Base-by-base conservation (phyloP, 768 basidiomycete species). In the Mycena albidolilacea region DNA sequence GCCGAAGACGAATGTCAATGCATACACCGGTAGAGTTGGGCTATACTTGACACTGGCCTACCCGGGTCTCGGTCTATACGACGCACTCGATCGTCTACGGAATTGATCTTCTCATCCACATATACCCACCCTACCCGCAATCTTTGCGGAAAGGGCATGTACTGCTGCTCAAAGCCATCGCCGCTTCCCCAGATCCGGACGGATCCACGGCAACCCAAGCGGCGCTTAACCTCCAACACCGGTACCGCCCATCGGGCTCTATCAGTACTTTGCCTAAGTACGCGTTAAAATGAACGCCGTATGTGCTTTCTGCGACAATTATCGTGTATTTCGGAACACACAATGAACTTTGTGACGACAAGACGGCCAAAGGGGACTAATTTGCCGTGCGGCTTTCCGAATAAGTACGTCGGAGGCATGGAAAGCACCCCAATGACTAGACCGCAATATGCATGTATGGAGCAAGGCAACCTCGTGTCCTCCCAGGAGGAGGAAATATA, bases 301-400 rank as follows among this genome's bases (percentile, higher is more conserved):
- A 52, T 52, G 50, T 52, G 50, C 50, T 52, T 52, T 52, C 50
- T 52, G 41, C 41, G 41, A 43, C 41, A 43, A 43, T 52, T 52
- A 52, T 52, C 50, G n/a, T 7, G 8, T 21, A 52, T 52, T n/a
- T 52, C 50, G 21, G 50, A 52, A 52, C 21, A 21, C n/a, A 52
- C 21, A 52, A n/a, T 52, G 50, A 52, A 52, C 19, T 30, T 30
- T 30, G 23, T 52, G 50, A 21, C 50, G 50, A n/a, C 50, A 52
- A 52, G 21, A 21, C 41, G n/a, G n/a, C 50, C 50, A 52, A 52
- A 52, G 50, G 50, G 50, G 50, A 52, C n/a, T 52, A 52, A 52
- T 52, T 52, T 21, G 50, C 19, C 50, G 50, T 52, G 50, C 8
- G 50, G 50, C 50, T 21, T 1, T 7, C 50, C 50, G 50, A 21